A percentile compares a stretch with the other conserved stretches of the same genome.
Conservation (phyloP, 164 flowering plant genomes). For the Litsea cubeba region DNA sequence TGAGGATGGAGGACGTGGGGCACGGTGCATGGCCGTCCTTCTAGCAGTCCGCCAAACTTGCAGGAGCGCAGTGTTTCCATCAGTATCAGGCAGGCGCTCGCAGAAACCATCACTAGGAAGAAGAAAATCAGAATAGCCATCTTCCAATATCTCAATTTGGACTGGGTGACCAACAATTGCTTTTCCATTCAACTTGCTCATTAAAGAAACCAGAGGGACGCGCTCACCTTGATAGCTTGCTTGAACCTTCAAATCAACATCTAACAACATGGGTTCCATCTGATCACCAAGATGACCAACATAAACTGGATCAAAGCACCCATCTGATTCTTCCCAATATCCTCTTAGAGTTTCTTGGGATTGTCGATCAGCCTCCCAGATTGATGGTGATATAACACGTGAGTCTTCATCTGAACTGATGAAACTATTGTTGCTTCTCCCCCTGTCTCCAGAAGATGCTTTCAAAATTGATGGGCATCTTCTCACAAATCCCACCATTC, state of each 20-base stretch:
- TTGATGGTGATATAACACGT: constrained; percentile 1
- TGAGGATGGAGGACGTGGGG: constrained; percentile 59
- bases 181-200: constrained; percentile 71
- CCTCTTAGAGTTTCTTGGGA: constrained; percentile 33
- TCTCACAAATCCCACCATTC: constrained; percentile 22
- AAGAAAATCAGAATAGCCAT: constrained; percentile 46
- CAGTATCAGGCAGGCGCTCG: constrained; percentile 24
- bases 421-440: constrained; percentile 14
- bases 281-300: constrained; percentile 32
- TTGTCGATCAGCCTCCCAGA: constrained; percentile 33
- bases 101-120: constrained; percentile 26
- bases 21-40: constrained; percentile 71
- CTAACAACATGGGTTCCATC: constrained; percentile 42
- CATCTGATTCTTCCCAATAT: constrained; percentile 42
- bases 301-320: constrained; percentile 36
- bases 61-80: constrained; percentile 39
- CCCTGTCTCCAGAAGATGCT: constrained; percentile 23
- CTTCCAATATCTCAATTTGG: constrained; percentile 54
- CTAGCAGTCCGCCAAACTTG: constrained; percentile 88
- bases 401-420: constrained; percentile 39
- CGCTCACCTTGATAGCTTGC: constrained; percentile 55
- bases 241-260: constrained; percentile 79
- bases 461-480: constrained; percentile 27
- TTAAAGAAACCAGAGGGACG: constrained; percentile 76
- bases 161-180: constrained; percentile 91